A percentile compares a stretch with the other conserved stretches of the same genome.
These are phyloP conservation scores for Neoascochyta sp. DNA, from an alignment of 2,329 filamentous ascomycete species.

Conservation along the genomic window DNA sequence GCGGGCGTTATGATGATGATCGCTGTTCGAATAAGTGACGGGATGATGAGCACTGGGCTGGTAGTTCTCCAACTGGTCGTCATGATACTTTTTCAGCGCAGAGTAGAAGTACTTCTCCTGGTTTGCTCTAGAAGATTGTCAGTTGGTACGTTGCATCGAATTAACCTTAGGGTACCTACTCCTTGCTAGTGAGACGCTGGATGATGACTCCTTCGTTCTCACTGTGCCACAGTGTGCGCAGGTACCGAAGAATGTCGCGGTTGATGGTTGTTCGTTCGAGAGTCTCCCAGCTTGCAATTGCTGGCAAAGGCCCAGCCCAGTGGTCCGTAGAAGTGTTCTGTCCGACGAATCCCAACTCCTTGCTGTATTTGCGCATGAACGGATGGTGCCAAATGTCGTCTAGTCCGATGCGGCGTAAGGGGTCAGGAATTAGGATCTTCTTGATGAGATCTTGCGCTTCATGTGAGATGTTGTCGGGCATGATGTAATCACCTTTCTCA, in stretches of 20 bases:
- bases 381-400: conserved; percentile 82
- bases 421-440: conserved; percentile 74
- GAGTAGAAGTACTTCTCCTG: conserved; percentile 94
- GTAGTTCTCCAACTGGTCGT: conserved; percentile 84
- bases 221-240: conserved; percentile 89
- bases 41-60: conserved; percentile 58
- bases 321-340: conserved; percentile 50
- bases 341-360: conserved; percentile 64
- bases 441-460: conserved; percentile 76
- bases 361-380: conserved; percentile 76
- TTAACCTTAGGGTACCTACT: conserved; percentile 28
- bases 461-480: conserved; percentile 51
- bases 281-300: conserved; percentile 60
- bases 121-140: conserved; percentile 58
- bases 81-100: conserved; percentile 74
- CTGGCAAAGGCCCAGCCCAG: conserved; percentile 53
- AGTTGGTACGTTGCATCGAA: conserved; percentile 1
- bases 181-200: conserved; percentile 56
- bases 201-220: conserved; percentile 70
- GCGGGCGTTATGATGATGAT: conserved; percentile 62
- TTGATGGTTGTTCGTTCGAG: conserved; percentile 68
- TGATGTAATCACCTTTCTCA: conserved; percentile 48
- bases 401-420: conserved; percentile 73
- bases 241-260: conserved; percentile 73
- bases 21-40: conserved; percentile 79